A percentile compares a stretch with the other conserved stretches of the same genome.
phyloP scores from a whole-genome alignment of 495 filamentous ascomycete species.

The Penicillium canariense region DNA sequence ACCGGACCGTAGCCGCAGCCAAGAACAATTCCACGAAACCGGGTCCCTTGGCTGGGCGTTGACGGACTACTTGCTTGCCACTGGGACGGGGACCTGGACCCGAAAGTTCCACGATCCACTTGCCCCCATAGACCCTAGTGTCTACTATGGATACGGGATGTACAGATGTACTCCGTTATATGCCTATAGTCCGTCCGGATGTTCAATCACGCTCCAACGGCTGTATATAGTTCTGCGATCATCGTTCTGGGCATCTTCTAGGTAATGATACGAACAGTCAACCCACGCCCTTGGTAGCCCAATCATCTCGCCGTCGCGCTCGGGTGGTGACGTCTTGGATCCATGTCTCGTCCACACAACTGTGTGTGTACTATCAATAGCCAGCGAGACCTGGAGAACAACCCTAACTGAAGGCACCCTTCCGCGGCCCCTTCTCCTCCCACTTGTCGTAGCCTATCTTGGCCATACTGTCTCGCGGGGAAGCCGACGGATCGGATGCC shows the following conservation, averaged over 20 bases:
- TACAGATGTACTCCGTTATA: not conserved
- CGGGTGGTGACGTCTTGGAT: slow-evolving; percentile 31
- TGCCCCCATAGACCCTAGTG: not conserved
- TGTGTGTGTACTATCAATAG: too few relatives aligned
- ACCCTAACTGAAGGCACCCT: too few relatives aligned
- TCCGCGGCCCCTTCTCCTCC: not conserved
- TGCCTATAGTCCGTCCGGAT: not conserved
- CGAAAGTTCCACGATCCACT: not conserved
- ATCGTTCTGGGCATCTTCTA: not conserved
- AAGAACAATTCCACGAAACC: slow-evolving; percentile 17
- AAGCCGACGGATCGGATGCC: slow-evolving; percentile 5
- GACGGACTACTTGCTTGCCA: not conserved
- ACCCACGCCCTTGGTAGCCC: not conserved
- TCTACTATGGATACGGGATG: not conserved
- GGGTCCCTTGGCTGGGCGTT: not conserved
- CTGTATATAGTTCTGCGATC: not conserved
- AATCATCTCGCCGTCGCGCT: slow-evolving; percentile 2
- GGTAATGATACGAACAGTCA: not conserved
- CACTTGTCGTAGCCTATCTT: too few relatives aligned
- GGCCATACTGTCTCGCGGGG: slow-evolving; percentile 1
- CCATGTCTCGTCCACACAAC: not conserved
- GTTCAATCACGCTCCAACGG: too few relatives aligned
- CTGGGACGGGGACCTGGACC: not conserved
- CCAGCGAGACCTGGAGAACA: not conserved
- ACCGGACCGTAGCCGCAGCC: slow-evolving; percentile 15